Evolutionary conservation across 768 basidiomycete genomes (phyloP), one percentile per base, ranked within the genome.

Genomic region (Suillus weaverae): DNA sequence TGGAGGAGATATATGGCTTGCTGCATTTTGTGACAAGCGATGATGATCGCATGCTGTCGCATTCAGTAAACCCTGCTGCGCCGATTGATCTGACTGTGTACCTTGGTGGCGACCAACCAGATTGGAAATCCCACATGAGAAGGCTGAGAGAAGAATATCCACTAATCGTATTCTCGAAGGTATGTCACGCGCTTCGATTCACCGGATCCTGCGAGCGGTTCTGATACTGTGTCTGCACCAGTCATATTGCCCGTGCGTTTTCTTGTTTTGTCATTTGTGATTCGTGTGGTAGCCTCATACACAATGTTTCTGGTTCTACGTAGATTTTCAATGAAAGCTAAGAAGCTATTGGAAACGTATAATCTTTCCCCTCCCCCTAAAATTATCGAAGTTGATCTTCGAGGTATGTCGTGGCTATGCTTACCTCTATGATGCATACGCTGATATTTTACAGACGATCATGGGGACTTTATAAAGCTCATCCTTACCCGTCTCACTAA

Each of bases 101-200:
- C 69, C 74, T 69, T 13, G 60, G 46, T 51, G 64, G 22, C 4
- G 59, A 75, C 62, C 67, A 73, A 20, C 66, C 81, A 30, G 78
- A 84, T 53, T 88, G 85, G 86, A 63, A 67, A 41, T 74, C 11
- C 43, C 65, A 33, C 70, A 74, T 81, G 20, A 71, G 71, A 50
- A 70, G 70, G 26, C 69, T 92, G 55, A 78, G 83, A 43, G 70
- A 79, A 20, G 74, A 84, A 38, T 81, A 84, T 69, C 92, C 92
- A 2, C 75, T 94, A 8, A 80, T 94, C 53, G 86, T 94, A 14
- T 93, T 94, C 70, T 93, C 91, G 81, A 94, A 94, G 82, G 90
- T 89, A 62, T 38, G 81, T 74, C 44, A 11, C 5, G 26, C n/a
- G 30, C 51, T 6, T 50, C 35, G 7, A 18, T 67, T n/a, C 38